These are phyloP conservation scores for Phialophora chinensis DNA, from an alignment of 2,329 filamentous ascomycete species.

Conservation along the genomic window DNA sequence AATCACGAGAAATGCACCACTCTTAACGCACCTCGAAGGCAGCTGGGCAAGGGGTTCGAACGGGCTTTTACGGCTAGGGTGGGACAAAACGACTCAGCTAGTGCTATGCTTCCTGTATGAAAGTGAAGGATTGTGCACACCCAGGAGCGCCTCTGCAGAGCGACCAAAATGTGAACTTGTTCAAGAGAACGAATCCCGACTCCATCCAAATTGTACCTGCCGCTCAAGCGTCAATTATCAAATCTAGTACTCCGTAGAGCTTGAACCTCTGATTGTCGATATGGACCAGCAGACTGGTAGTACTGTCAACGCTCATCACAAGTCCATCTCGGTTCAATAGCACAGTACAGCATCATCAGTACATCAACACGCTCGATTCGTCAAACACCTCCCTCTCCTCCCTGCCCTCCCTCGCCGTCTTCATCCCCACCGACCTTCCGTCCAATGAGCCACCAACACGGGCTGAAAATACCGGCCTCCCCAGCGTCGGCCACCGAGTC, in stretches of 20 bases:
- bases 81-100: background rate
- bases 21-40: background rate
- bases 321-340: background rate
- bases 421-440: constrained; percentile 23
- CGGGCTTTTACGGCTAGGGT: background rate
- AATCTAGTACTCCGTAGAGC: background rate
- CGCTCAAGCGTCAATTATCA: background rate
- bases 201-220: background rate
- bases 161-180: background rate
- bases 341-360: background rate
- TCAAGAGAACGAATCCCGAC: background rate
- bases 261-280: background rate
- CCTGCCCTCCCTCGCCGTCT: background rate
- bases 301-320: no score
- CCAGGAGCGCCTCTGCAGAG: background rate
- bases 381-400: background rate
- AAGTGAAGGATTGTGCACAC: background rate
- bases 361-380: background rate
- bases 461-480: constrained; percentile 33
- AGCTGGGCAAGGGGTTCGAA: background rate
- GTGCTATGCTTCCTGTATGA: background rate
- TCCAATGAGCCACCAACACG: constrained; percentile 39
- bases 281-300: background rate
- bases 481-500: constrained; percentile 32
- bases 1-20: constrained; percentile 12